Conservation (phyloP, 148 eudicot species). For the Vaccinium myrtillus region DNA sequence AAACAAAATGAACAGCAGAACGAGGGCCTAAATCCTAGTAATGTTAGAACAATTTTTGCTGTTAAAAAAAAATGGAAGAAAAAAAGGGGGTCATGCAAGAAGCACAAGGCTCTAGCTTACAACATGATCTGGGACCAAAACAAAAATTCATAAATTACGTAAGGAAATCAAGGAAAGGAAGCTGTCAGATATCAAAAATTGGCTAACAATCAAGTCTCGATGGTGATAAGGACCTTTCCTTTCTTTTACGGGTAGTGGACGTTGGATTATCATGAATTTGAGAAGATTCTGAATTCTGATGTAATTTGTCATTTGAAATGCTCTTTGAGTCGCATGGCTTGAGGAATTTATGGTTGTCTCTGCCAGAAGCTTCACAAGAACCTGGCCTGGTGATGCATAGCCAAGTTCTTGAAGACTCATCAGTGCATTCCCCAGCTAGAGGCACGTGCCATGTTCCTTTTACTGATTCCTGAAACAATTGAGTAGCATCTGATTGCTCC, state of each 20-base stretch:
- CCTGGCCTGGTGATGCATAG: slow-evolving; percentile 54
- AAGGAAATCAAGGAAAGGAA: neutral
- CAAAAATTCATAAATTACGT: neutral
- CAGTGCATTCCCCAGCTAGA: slow-evolving; percentile 38
- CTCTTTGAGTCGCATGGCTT: slow-evolving; percentile 8
- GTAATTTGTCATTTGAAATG: neutral
- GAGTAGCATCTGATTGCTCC: neutral
- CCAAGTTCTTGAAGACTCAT: slow-evolving; percentile 66
- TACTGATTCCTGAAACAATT: slow-evolving; percentile 50
- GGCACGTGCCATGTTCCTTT: slow-evolving; percentile 71
- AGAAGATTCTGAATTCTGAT: slow-evolving; percentile 17
- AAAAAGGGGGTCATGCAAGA: neutral
- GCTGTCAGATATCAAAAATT: neutral
- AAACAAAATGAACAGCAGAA: neutral
- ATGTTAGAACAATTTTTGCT: neutral
- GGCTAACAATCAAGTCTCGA: neutral
- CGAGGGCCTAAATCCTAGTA: neutral
- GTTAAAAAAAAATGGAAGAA: neutral
- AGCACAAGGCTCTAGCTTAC: neutral
- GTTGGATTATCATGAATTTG: neutral
- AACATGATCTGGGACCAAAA: neutral
- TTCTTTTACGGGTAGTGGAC: slow-evolving; percentile 45
- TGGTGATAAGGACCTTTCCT: slow-evolving; percentile 44
- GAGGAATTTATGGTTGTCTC: neutral
- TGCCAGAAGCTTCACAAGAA: slow-evolving; percentile 22